phyloP scores from a whole-genome alignment of 371 early-diverging fungal genomes.

The Umbelopsis sp. region DNA sequence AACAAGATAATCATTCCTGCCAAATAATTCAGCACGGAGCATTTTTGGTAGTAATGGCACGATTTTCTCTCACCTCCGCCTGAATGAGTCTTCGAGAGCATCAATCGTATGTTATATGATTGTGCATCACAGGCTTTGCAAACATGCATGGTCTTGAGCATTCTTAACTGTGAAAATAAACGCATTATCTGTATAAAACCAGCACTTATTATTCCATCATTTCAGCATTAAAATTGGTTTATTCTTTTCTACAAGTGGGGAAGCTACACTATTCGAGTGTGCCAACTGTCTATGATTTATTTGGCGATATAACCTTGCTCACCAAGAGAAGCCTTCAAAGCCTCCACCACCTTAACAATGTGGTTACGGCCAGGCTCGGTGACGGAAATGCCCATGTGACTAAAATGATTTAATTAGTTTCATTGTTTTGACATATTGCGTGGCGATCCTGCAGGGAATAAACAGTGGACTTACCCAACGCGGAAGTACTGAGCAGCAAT shows the following conservation, averaged over 20 bases:
- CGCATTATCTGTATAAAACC: no score
- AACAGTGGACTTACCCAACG: conserved; percentile 51
- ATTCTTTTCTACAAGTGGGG: background rate
- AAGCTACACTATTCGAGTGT: background rate
- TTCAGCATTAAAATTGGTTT: no score
- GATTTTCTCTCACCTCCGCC: no score
- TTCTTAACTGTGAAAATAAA: no score
- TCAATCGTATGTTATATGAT: no score
- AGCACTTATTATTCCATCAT: no score
- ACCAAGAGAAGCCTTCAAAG: conserved; percentile 70
- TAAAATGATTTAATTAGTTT: conserved; percentile 18
- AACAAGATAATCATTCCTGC: no score
- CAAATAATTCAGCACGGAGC: no score
- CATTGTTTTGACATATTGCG: background rate
- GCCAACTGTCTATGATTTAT: background rate
- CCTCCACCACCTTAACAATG: conserved; percentile 75
- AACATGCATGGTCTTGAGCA: no score
- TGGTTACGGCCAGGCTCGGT: conserved; percentile 74
- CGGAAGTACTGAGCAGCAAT: conserved; percentile 86
- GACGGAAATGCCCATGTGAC: conserved; percentile 93
- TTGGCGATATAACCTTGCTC: conserved; percentile 55
- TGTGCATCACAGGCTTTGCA: no score
- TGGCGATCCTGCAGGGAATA: background rate
- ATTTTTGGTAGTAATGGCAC: no score
- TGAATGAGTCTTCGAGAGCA: no score